phyloP scores from a whole-genome alignment of 371 early-diverging fungal genomes.

The Amoeboaphelidium occidentale region DNA sequence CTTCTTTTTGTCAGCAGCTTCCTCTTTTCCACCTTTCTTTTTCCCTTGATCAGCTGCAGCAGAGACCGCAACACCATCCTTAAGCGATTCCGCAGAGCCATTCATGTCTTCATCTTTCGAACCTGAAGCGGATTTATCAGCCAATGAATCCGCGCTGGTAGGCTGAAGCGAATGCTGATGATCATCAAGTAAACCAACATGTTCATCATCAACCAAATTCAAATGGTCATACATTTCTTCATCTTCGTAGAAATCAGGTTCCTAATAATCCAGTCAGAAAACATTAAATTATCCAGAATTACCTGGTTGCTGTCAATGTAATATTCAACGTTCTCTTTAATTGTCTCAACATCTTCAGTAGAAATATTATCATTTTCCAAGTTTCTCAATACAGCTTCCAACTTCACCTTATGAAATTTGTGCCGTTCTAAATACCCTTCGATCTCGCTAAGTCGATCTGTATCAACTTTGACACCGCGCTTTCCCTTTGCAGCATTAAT shows the following conservation, averaged over 20 bases:
- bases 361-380: constrained; percentile 70
- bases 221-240: constrained; percentile 78
- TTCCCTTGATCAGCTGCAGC: too few species aligned
- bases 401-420: constrained; percentile 57
- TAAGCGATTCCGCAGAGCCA: too few species aligned
- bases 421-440: constrained; percentile 53
- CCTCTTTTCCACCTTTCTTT: too few species aligned
- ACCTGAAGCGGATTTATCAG: too few species aligned
- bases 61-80: too few species aligned
- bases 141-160: too few species aligned
- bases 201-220: constrained; percentile 64
- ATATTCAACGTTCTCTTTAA: constrained; percentile 65
- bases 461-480: constrained; percentile 40
- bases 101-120: too few species aligned
- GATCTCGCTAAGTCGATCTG: constrained; percentile 35
- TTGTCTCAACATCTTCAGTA: constrained; percentile 43
- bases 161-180: not conserved
- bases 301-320: constrained; percentile 64
- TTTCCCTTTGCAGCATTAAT: constrained; percentile 39
- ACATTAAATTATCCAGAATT: constrained; percentile 2
- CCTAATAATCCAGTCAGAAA: constrained; percentile 9
- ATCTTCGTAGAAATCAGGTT: constrained; percentile 71
- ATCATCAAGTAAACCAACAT: constrained; percentile 21
- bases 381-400: constrained; percentile 70
- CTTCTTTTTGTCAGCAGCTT: too few species aligned